Evolutionary conservation across 768 basidiomycete genomes (phyloP).

Genomic region (Coprinellus micaceus): DNA sequence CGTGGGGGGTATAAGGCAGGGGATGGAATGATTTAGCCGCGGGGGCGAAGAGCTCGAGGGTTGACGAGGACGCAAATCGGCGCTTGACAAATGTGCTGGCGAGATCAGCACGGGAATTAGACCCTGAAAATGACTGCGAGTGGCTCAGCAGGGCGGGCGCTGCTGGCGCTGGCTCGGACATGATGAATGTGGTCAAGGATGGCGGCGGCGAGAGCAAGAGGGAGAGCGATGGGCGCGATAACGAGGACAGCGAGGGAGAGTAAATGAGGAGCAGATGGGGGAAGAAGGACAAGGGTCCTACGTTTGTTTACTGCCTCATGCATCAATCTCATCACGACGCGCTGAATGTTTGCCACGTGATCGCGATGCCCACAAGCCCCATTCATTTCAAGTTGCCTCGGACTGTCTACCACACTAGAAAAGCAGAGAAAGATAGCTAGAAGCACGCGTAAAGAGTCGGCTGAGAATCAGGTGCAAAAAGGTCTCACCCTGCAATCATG

Average conservation of each 20-base stretch:
- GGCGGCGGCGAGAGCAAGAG: slow-evolving; percentile 1
- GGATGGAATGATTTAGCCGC: slow-evolving; percentile 65
- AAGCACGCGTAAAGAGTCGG: not conserved
- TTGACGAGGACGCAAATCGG: slow-evolving; percentile 41
- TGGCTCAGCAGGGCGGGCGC: slow-evolving; percentile 14
- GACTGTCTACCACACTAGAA: slow-evolving; percentile 3
- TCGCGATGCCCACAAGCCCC: slow-evolving; percentile 10
- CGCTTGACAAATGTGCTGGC: slow-evolving; percentile 37
- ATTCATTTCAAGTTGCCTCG: not conserved
- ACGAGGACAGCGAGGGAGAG: slow-evolving; percentile 6
- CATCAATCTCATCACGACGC: slow-evolving; percentile 37
- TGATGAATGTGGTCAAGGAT: slow-evolving; percentile 2
- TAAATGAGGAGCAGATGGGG: slow-evolving; percentile 4
- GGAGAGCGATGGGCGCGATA: slow-evolving; percentile 3
- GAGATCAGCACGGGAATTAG: slow-evolving; percentile 25
- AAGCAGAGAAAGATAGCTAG: slow-evolving; percentile 14
- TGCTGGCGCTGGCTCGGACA: slow-evolving; percentile 11
- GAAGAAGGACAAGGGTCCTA: not conserved
- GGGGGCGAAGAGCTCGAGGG: slow-evolving; percentile 59
- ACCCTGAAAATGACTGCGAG: slow-evolving; percentile 24
- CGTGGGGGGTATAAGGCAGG: slow-evolving; percentile 52
- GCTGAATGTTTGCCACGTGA: slow-evolving; percentile 33
- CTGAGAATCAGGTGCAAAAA: not conserved
- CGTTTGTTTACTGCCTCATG: slow-evolving; percentile 30
- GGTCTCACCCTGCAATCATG: slow-evolving; percentile 65